Percentiles rank a stretch among this genome's conserved stretches.
Conservation (phyloP, 768 basidiomycete species). For the Baorangia bicolor region DNA sequence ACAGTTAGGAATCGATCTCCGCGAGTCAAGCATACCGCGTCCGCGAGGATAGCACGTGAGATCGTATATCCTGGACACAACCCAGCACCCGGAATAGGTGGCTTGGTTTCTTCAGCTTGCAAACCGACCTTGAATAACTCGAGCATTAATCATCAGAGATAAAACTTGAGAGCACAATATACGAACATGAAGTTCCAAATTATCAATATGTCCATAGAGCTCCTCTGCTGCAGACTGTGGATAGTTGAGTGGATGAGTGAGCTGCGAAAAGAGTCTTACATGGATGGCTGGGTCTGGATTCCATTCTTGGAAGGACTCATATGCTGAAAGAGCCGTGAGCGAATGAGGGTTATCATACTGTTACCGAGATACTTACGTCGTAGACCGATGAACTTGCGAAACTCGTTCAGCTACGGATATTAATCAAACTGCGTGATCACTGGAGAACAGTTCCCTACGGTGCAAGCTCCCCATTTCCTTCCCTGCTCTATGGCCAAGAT, state of each 20-base stretch:
- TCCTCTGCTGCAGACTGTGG: constrained; percentile 57
- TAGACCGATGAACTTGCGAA: constrained; percentile 67
- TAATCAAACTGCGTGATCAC: background rate
- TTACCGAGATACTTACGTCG: constrained; percentile 46
- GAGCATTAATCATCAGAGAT: background rate
- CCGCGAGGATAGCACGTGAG: constrained; percentile 79
- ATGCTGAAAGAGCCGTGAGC: constrained; percentile 43
- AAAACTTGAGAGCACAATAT: background rate
- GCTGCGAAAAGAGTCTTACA: constrained; percentile 34
- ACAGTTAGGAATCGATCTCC: constrained; percentile 80
- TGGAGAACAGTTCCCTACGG: constrained; percentile 40
- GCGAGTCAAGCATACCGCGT: constrained; percentile 72
- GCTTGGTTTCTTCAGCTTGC: constrained; percentile 72
- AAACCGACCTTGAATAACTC: constrained; percentile 48
- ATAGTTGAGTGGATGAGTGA: background rate
- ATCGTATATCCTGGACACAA: constrained; percentile 83
- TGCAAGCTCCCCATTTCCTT: constrained; percentile 70
- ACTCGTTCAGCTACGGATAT: constrained; percentile 57
- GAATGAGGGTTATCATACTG: background rate
- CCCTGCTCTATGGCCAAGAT: constrained; percentile 66
- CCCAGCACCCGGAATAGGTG: constrained; percentile 64
- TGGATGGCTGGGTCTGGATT: constrained; percentile 58
- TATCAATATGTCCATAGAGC: constrained; percentile 71
- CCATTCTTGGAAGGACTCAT: constrained; percentile 68
- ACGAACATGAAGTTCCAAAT: constrained; percentile 74